phyloP scores from a whole-genome alignment of 2,329 filamentous ascomycete genomes.

The Ustulina deusta region DNA sequence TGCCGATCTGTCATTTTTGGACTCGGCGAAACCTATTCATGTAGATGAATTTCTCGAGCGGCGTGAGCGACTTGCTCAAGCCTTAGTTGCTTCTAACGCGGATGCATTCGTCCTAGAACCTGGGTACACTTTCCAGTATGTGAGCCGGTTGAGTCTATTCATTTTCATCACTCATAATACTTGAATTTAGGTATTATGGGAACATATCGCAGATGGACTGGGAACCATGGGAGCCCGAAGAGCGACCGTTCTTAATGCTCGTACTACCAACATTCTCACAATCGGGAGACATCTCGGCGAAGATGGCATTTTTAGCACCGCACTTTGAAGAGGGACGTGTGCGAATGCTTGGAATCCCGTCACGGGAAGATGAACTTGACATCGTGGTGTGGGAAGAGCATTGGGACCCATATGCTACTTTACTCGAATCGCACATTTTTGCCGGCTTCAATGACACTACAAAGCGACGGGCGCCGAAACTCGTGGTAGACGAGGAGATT shows the following conservation, averaged over 20 bases:
- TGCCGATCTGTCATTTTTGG: constrained; percentile 63
- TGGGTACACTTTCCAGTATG: constrained; percentile 71
- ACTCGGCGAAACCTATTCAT: constrained; percentile 60
- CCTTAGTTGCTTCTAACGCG: constrained; percentile 61
- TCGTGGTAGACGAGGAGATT: constrained; percentile 76
- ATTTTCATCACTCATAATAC: not conserved
- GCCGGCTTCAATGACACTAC: constrained; percentile 20
- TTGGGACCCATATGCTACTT: constrained; percentile 71
- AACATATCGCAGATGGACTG: constrained; percentile 71
- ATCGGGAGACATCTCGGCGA: constrained; percentile 60
- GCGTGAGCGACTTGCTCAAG: constrained; percentile 66
- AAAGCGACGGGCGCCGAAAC: constrained; percentile 45
- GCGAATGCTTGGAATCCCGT: constrained; percentile 69
- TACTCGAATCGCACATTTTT: constrained; percentile 60
- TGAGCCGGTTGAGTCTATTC: not conserved
- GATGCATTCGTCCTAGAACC: constrained; percentile 73
- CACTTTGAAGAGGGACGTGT: constrained; percentile 71
- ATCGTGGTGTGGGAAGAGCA: constrained; percentile 73
- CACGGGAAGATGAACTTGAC: constrained; percentile 60
- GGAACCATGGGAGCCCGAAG: constrained; percentile 75
- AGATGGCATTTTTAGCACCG: constrained; percentile 69
- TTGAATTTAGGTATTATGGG: constrained; percentile 62
- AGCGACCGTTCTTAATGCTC: constrained; percentile 72
- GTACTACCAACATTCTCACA: constrained; percentile 60
- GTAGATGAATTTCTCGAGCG: constrained; percentile 66